Base-by-base conservation (phyloP, 257 asterid species). In the Solanum arcanum region DNA sequence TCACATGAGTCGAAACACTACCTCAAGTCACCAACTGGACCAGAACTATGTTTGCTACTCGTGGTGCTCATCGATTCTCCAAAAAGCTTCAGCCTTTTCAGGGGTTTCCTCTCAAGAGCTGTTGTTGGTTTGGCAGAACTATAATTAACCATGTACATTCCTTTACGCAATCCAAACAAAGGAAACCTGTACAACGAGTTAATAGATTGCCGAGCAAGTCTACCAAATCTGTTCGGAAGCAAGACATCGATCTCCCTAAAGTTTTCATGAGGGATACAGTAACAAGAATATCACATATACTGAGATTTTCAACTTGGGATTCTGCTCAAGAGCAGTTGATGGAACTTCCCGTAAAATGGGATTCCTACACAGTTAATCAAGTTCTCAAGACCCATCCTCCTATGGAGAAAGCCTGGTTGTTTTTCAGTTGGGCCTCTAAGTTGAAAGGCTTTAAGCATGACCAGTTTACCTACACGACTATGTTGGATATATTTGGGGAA, bases 401-500 rank as follows among this genome's bases (percentile, higher is more conserved):
- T n/a, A 91, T 96, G 98, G 95, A 96, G 70, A 96, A 96, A 84
- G 91, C 98, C 35, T 97, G 99, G 99, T 93, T 97, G 87, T 95
- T 97, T 90, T 96, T 97, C 95, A 94, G 92, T 85, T 97, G 99
- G 99, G 96, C 93, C 33, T 89, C 96, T 35, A 86, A 83, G 85
- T 78, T 87, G 76, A 89, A 88, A 83, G 93, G 88, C 7, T 94
- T 95, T 90, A 94, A 92, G 95, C 99, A 95, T 90, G 99, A 95
- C 83, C 98, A 95, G 18, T 97, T 90, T 86, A 95, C 99, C 42
- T 97, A 93, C 88, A 97, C 99, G 16, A 97, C 99, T 14, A 97
- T 97, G 98, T 33, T 95, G 94, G 99, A 97, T 89, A 97, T 97
- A 33, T 95, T 97, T 75, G 99, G 99, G 84, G 99, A 97, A 90